Base-by-base conservation (phyloP, 129 eudicot genomes). In the Gnaphalium uliginosum region DNA sequence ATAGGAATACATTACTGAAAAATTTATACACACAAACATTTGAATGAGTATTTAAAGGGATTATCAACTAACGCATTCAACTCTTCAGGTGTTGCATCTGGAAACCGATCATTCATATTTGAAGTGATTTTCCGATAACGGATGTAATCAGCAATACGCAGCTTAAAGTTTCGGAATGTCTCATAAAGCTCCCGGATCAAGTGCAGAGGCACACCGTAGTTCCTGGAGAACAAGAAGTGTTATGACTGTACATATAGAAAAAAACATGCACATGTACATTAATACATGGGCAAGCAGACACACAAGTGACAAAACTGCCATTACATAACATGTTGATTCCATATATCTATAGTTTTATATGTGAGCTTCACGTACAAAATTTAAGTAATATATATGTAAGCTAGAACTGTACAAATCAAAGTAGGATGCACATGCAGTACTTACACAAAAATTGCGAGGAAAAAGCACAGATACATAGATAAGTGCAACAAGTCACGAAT, bases 101-200 rank as follows among this genome's bases (percentile, higher is more conserved):
- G 99, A 81, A 95, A 91, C 63, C 99, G 99, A n/a, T 91, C 99
- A 83, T 95, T 91, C 99, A 95, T 95, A 81, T 95, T 95, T 58
- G 99, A 95, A 79, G 99, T 87, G 68, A 95, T 91, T 82, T 91
- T 95, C 66, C 99, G 87, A 66, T 95, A 95, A 51, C 99, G 99
- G 18, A 95, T 84, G 85, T 87, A 95, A 86, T 95, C 99, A 81
- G 99, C 92, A 82, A 95, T 81, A 30, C 99, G 92, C 37, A 87
- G 68, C 83, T 84, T 95, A 53, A 95, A 95, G 92, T 91, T 95
- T 71, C 97, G 90, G 85, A 95, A 95, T 30, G 99, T 91, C 86
- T 95, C 99, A 51, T 95, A 95, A 30, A 95, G 89, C 83, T 95
- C 99, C 77, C 99, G 89, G 27, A 95, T 95, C 88, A 95, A 79